phyloP scores from a whole-genome alignment of 192 early-diverging fungal species.

The Umbelopsis sp. region DNA sequence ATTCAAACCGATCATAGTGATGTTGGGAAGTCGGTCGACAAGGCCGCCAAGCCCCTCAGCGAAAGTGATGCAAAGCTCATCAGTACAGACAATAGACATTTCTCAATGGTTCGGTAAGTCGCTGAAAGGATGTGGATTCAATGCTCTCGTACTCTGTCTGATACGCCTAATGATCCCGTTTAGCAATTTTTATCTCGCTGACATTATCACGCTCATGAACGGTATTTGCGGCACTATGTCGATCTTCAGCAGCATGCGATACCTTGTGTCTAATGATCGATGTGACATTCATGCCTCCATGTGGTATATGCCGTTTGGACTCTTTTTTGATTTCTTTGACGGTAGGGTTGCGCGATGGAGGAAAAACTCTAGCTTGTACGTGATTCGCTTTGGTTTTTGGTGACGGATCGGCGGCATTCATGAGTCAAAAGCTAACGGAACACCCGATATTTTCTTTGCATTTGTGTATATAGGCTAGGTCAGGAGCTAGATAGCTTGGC shows the following conservation, averaged over 20 bases:
- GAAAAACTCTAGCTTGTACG: conserved; percentile 54
- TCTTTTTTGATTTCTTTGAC: conserved; percentile 71
- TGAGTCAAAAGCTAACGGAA: background rate
- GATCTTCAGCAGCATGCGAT: conserved; percentile 70
- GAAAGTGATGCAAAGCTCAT: conserved; percentile 11
- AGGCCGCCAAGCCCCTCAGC: background rate
- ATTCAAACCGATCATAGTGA: background rate
- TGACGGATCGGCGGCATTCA: too few relatives aligned
- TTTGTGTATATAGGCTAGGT: conserved; percentile 48
- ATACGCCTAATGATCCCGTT: background rate
- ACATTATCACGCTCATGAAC: conserved; percentile 83
- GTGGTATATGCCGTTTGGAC: conserved; percentile 64
- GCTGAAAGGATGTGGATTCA: too few relatives aligned
- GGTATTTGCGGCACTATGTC: conserved; percentile 71
- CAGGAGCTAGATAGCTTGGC: conserved; percentile 88
- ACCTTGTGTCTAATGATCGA: conserved; percentile 59
- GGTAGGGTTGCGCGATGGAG: conserved; percentile 82
- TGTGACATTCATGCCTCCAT: conserved; percentile 61
- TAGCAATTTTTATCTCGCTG: conserved; percentile 75
- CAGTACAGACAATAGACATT: conserved; percentile 13
- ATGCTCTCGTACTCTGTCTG: too few relatives aligned
- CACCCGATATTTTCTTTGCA: background rate
- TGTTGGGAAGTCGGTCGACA: background rate
- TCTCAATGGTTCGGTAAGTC: conserved; percentile 26
- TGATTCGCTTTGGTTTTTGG: background rate